phyloP scores from a whole-genome alignment of 371 early-diverging fungal genomes.

The Smittium mucronatum region DNA sequence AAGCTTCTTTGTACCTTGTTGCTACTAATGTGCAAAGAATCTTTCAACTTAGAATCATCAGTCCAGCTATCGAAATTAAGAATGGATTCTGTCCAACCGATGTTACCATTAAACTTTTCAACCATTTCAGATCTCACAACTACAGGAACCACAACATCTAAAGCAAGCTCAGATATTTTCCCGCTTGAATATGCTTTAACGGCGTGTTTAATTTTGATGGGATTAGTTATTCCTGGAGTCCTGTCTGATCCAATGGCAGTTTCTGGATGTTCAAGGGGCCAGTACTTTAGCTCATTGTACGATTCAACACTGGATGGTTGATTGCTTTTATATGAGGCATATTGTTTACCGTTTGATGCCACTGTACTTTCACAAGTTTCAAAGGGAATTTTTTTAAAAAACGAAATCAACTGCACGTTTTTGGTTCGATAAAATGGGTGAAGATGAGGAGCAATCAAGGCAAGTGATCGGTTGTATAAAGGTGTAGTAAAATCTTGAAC shows the following conservation, averaged over 20 bases:
- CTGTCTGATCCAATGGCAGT: not conserved
- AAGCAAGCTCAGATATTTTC: not conserved
- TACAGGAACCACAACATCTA: slow-evolving; percentile 3
- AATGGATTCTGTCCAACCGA: not conserved
- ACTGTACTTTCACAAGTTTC: slow-evolving; percentile 22
- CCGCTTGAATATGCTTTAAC: slow-evolving; percentile 5
- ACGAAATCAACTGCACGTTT: slow-evolving; percentile 40
- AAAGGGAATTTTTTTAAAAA: slow-evolving; percentile 17
- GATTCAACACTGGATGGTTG: slow-evolving; percentile 6
- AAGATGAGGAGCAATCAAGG: slow-evolving; percentile 44
- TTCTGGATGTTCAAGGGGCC: slow-evolving; percentile 4
- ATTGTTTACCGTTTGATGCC: not conserved
- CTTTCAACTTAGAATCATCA: slow-evolving; percentile 2
- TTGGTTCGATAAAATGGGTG: slow-evolving; percentile 52
- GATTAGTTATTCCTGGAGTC: not conserved
- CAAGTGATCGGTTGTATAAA: slow-evolving; percentile 34
- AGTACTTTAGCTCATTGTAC: not conserved
- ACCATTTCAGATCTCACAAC: not conserved
- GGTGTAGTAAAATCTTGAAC: slow-evolving; percentile 19
- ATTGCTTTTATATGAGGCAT: not conserved
- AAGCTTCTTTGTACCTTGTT: not conserved
- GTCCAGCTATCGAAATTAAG: not conserved
- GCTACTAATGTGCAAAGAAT: not conserved
- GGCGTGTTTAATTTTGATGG: not conserved
- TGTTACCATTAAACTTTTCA: not conserved